Conservation (phyloP, 2,329 filamentous ascomycete species). For the Fusarium heterosporum region DNA sequence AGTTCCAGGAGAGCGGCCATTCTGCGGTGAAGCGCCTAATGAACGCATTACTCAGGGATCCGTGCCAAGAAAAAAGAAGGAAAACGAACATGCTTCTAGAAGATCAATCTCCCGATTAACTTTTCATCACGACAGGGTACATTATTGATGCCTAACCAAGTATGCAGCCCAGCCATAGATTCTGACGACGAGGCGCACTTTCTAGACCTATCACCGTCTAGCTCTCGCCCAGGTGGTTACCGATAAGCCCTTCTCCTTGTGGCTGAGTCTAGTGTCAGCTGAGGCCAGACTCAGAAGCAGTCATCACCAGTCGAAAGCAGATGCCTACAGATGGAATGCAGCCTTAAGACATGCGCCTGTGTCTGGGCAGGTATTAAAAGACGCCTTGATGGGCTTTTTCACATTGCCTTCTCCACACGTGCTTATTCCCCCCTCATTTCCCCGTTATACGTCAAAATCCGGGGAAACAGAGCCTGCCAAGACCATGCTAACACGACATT, state of each 20-base stretch:
- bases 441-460: neutral
- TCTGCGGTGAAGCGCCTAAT: neutral
- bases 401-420: neutral
- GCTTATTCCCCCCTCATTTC: neutral
- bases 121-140: neutral
- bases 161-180: neutral
- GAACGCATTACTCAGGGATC: neutral
- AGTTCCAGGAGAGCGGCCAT: neutral
- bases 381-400: neutral
- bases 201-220: slow-evolving; percentile 4
- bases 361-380: slow-evolving; percentile 1
- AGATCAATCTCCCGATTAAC: neutral
- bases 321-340: slow-evolving; percentile 9
- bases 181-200: neutral
- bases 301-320: slow-evolving; percentile 12
- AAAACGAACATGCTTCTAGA: slow-evolving; percentile 13
- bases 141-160: slow-evolving; percentile 22
- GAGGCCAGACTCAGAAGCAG: neutral
- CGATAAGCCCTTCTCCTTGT: neutral
- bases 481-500: slow-evolving; percentile 8
- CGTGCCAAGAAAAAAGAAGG: slow-evolving; percentile 4
- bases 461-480: neutral
- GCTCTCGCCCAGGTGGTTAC: slow-evolving; percentile 9
- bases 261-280: slow-evolving; percentile 30
- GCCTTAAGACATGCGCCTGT: neutral